Conservation (phyloP, 371 early-diverging fungal genomes). For the Nematocida ironsii region DNA sequence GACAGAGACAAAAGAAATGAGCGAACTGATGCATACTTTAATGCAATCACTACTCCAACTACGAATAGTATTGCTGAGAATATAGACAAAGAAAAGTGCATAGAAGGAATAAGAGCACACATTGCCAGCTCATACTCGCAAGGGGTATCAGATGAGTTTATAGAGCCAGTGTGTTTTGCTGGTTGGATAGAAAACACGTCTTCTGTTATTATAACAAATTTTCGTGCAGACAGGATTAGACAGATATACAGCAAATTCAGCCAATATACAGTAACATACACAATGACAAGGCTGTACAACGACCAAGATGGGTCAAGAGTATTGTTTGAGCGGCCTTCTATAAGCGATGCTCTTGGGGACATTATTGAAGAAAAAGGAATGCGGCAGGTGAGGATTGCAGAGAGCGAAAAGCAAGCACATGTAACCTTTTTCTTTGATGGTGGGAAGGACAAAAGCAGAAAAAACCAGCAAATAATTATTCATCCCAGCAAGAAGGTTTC, state of each 20-base stretch:
- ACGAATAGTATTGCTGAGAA: conserved; percentile 70
- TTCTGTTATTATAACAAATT: conserved; percentile 84
- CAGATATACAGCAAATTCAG: conserved; percentile 74
- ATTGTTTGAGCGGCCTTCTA: conserved; percentile 79
- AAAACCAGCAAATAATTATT: conserved; percentile 81
- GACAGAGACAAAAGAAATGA: conserved; percentile 99
- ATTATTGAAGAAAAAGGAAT: conserved; percentile 80
- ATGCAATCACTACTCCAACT: conserved; percentile 73
- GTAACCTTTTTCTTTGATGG: conserved; percentile 99
- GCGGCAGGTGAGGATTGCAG: conserved; percentile 85
- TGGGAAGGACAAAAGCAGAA: conserved; percentile 82
- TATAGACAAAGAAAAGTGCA: background rate
- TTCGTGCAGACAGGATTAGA: conserved; percentile 95
- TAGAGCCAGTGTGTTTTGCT: conserved; percentile 58
- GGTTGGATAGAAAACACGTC: conserved; percentile 74
- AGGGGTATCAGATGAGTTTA: conserved; percentile 65
- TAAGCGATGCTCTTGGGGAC: conserved; percentile 92
- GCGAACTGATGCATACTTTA: conserved; percentile 80
- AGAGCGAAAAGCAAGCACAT: conserved; percentile 99
- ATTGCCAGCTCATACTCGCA: conserved; percentile 28
- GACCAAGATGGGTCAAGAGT: conserved; percentile 81
- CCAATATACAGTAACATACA: conserved; percentile 73
- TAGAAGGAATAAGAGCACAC: conserved; percentile 13
- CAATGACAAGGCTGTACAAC: conserved; percentile 95
- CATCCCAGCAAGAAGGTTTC: conserved; percentile 87